Percentiles rank a stretch among this genome's conserved stretches.
phyloP scores from a whole-genome alignment of 306 rosid species.

The Corylus americana region DNA sequence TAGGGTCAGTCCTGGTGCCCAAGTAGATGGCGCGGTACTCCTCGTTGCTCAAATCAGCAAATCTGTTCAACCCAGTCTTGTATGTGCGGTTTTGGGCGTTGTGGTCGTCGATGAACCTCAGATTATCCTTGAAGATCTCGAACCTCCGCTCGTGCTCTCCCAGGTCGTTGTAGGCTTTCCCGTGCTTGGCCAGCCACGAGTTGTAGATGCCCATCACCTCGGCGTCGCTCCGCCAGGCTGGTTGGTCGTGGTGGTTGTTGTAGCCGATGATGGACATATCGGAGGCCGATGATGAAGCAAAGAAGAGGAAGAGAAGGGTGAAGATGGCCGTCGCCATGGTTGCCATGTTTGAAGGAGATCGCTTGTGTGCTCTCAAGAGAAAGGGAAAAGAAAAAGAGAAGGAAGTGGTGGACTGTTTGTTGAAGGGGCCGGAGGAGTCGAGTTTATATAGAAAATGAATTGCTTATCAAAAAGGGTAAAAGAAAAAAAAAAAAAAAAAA shows the following conservation, averaged over 20 bases:
- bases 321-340: slow-evolving; percentile 1
- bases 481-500: background rate
- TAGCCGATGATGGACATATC: slow-evolving; percentile 24
- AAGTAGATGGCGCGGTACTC: slow-evolving; percentile 65
- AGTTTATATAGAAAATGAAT: slow-evolving; percentile 26
- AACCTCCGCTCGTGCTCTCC: slow-evolving; percentile 72
- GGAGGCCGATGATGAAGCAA: slow-evolving; percentile 29
- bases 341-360: background rate
- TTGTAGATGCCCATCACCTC: slow-evolving; percentile 58
- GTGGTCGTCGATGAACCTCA: slow-evolving; percentile 66
- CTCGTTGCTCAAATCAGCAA: slow-evolving; percentile 77
- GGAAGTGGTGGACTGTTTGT: slow-evolving; percentile 5
- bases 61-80: slow-evolving; percentile 69
- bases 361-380: background rate
- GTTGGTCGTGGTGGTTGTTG: background rate
- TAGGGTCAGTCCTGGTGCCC: slow-evolving; percentile 51
- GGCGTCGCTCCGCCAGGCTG: slow-evolving; percentile 33
- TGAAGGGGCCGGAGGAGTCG: slow-evolving; percentile 6
- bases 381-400: background rate
- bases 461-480: background rate
- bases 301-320: slow-evolving; percentile 38
- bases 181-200: slow-evolving; percentile 63
- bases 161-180: slow-evolving; percentile 62
- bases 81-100: slow-evolving; percentile 59
- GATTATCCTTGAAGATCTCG: slow-evolving; percentile 67